phyloP scores from a whole-genome alignment of 805 yeast species.

The Candida glaebosa region DNA sequence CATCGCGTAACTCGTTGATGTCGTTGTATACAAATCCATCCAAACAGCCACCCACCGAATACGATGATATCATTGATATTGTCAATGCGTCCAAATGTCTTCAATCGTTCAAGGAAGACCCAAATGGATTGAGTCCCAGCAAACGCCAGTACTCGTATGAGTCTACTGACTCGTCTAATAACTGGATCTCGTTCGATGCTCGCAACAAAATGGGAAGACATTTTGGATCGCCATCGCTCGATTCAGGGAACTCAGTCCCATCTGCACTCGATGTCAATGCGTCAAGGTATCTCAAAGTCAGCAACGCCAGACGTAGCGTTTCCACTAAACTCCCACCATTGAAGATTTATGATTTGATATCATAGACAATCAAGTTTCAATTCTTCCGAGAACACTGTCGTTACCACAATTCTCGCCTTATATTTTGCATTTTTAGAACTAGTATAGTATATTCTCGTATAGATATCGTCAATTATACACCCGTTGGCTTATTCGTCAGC shows the following conservation, averaged over 20 bases:
- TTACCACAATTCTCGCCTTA: too few relatives aligned
- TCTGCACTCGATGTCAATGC: neutral
- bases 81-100: slow-evolving; percentile 36
- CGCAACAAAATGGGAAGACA: neutral
- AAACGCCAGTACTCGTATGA: too few relatives aligned
- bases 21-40: neutral
- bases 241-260: neutral
- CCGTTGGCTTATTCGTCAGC: too few relatives aligned
- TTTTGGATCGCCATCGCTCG: neutral
- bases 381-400: too few relatives aligned
- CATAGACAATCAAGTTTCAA: too few relatives aligned
- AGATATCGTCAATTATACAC: too few relatives aligned
- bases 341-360: neutral
- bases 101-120: slow-evolving; percentile 18
- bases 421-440: too few relatives aligned
- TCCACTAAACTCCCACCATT: neutral
- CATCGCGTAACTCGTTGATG: too few relatives aligned
- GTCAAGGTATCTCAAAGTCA: neutral
- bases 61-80: slow-evolving; percentile 24
- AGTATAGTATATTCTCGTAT: too few relatives aligned
- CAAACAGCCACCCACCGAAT: neutral
- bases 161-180: too few relatives aligned
- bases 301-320: neutral
- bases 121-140: too few relatives aligned
- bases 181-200: too few relatives aligned